A percentile compares a stretch with the other conserved stretches of the same genome.
These are phyloP conservation scores for Globisporangium radiosum DNA, from an alignment of 352 stramenopile species.

Conservation along the genomic window DNA sequence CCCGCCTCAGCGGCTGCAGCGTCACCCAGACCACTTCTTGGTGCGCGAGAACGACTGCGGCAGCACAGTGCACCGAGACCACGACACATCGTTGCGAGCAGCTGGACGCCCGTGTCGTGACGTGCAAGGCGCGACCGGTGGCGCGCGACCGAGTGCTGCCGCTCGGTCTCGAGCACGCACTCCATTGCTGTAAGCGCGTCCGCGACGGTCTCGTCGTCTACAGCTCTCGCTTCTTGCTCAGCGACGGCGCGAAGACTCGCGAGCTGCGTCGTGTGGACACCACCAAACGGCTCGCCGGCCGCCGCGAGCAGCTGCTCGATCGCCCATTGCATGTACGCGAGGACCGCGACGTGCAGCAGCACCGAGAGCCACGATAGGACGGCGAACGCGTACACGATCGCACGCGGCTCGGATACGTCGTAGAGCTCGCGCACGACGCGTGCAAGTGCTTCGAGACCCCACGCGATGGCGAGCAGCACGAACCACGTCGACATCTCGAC, in stretches of 20 bases:
- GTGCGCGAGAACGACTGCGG: not conserved
- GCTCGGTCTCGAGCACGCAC: constrained; percentile 9
- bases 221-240: constrained; percentile 12
- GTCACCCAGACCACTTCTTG: not conserved
- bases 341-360: constrained; percentile 26
- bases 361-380: constrained; percentile 33
- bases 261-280: constrained; percentile 2
- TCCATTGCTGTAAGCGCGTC: constrained; percentile 25
- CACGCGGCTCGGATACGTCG: constrained; percentile 16
- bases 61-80: not conserved
- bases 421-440: constrained; percentile 10
- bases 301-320: constrained; percentile 21
- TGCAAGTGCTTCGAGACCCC: constrained; percentile 24
- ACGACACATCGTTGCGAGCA: constrained; percentile 8
- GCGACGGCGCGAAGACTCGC: constrained; percentile 17
- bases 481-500: constrained; percentile 66
- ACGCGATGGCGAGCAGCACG: constrained; percentile 38
- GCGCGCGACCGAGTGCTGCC: constrained; percentile 1
- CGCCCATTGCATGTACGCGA: constrained; percentile 32
- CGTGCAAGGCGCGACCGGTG: constrained; percentile 4
- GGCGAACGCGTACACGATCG: constrained; percentile 30
- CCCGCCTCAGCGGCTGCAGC: too few relatives aligned
- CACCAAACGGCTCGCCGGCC: constrained; percentile 15
- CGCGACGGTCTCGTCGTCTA: constrained; percentile 15
- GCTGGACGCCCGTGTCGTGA: constrained; percentile 25